Conservation (phyloP, 352 stramenopile species). For the Pythium aristosporum region DNA sequence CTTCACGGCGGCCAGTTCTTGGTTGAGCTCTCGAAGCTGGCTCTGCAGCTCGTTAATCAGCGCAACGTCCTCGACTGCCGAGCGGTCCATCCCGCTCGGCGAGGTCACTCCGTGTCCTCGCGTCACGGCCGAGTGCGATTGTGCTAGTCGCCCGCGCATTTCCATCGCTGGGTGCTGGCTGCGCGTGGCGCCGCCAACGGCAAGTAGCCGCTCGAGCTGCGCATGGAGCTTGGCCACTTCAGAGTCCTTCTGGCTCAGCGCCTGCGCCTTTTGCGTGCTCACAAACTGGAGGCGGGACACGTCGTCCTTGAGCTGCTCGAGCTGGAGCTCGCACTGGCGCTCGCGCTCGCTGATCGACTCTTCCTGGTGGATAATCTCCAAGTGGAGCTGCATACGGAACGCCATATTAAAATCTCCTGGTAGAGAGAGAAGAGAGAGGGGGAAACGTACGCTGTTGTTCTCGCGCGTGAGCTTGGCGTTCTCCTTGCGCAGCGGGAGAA, state of each 20-base stretch:
- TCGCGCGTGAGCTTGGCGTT: constrained; percentile 69
- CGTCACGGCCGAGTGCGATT: constrained; percentile 15
- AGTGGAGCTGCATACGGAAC: constrained; percentile 44
- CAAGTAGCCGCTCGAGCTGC: constrained; percentile 58
- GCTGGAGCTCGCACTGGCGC: constrained; percentile 56
- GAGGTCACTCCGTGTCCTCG: not conserved
- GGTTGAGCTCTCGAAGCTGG: constrained; percentile 43
- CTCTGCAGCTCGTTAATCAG: constrained; percentile 46
- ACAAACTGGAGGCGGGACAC: constrained; percentile 72
- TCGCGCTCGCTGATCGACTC: constrained; percentile 67
- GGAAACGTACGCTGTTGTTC: constrained; percentile 69
- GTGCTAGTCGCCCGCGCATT: constrained; percentile 23
- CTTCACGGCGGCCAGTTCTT: constrained; percentile 47
- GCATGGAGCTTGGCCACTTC: constrained; percentile 63
- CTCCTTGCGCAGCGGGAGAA: constrained; percentile 74
- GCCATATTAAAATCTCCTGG: not conserved
- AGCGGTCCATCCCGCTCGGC: constrained; percentile 16
- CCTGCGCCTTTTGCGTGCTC: constrained; percentile 51
- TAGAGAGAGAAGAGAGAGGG: not conserved
- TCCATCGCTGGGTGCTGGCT: constrained; percentile 26
- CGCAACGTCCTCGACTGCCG: constrained; percentile 23
- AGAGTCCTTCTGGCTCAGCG: constrained; percentile 61
- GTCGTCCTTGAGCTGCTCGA: constrained; percentile 71
- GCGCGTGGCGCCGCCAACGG: constrained; percentile 26
- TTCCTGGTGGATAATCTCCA: constrained; percentile 84